Base-by-base conservation (phyloP, 78 protist species). In the Dictyostelium citrinum region DNA sequence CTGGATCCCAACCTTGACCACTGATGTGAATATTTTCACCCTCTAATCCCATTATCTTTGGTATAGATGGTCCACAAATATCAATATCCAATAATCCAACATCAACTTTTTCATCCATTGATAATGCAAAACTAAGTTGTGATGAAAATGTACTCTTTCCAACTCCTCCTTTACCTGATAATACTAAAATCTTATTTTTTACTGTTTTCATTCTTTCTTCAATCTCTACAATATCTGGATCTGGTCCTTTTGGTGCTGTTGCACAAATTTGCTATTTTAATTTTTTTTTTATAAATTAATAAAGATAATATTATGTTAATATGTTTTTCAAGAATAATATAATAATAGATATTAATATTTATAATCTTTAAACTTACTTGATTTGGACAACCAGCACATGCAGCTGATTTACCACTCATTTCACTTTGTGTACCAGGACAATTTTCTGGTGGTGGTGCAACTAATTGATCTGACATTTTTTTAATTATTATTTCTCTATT, bases 91-190 rank as follows among this genome's bases (percentile, higher is more conserved):
- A 70, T 3, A 99, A 90, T 0, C 99, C 99, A 20, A 99, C 99
- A 39, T 96, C 96, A 9, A 12, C 64, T 0, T 43, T 71, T 49
- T 39, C 29, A 24, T 72, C 37, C 49, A 81, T 46, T 2, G 98
- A 91, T 5, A 99, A 90, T 20, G 95, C 81, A 77, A 84, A 92
- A 1, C 98, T 98, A 0, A 99, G 91, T 76, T 99, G 99, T 58
- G 99, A 31, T 1, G 99, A 90, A 45, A 99, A 31, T 31, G 99
- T 98, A 33, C 97, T 84, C 81, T 99, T 99, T 11, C 99, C 99
- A 0, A 99, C 99, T 9, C 99, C 99, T 31, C 99, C 99, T 72
- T 99, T 99, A n/a, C 99, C 99, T 0, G 98, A 91, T 55, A 99
- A 96, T 41, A 99, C 97, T 31, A 99, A 97, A 10, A 99, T 37